These are phyloP conservation scores for Paralagenidium karlingii DNA, from an alignment of 352 stramenopile species.

Conservation along the genomic window DNA sequence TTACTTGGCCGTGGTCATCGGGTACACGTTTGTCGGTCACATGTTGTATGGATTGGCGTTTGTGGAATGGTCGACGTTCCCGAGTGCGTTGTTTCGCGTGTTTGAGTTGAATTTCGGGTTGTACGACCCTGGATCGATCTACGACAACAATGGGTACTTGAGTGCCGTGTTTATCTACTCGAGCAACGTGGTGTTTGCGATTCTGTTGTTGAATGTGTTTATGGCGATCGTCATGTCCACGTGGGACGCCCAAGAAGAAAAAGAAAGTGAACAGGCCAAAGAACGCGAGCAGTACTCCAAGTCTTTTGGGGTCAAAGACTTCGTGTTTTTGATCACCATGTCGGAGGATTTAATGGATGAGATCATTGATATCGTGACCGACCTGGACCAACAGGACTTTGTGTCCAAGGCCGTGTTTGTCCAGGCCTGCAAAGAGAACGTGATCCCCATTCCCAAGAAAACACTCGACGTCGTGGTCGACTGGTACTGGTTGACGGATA, in stretches of 20 bases:
- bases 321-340: constrained; percentile 33
- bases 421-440: constrained; percentile 21
- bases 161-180: constrained; percentile 64
- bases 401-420: constrained; percentile 23
- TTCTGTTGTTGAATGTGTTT: constrained; percentile 69
- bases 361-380: constrained; percentile 32
- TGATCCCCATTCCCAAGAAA: constrained; percentile 20
- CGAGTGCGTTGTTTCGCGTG: constrained; percentile 40
- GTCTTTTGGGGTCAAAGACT: constrained; percentile 20
- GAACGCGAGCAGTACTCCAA: constrained; percentile 32
- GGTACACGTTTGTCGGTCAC: constrained; percentile 58
- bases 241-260: constrained; percentile 42
- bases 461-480: constrained; percentile 22
- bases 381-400: constrained; percentile 21
- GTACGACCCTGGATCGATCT: constrained; percentile 55
- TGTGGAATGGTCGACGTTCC: constrained; percentile 47
- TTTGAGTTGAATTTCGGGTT: constrained; percentile 66
- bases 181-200: constrained; percentile 51
- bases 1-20: constrained; percentile 43
- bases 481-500: constrained; percentile 66
- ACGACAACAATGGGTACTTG: constrained; percentile 42
- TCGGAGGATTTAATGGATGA: constrained; percentile 48
- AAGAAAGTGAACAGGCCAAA: constrained; percentile 26
- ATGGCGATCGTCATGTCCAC: constrained; percentile 71
- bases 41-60: constrained; percentile 58